Base-by-base conservation (phyloP, 1,284 basidiomycete genomes). In the Wallemia hederae region DNA sequence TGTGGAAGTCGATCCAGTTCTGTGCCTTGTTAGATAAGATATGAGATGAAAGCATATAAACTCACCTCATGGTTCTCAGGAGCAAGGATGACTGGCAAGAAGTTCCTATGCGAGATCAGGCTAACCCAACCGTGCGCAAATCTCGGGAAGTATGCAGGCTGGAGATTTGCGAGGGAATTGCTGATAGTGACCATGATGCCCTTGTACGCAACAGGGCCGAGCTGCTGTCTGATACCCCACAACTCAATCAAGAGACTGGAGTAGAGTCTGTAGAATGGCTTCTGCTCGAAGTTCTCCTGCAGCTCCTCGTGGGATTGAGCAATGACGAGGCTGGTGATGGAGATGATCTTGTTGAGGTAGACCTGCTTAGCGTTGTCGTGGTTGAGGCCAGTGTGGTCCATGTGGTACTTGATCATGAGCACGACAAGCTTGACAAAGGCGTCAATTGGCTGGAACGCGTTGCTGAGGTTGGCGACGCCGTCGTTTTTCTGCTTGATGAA, bases 361-460 rank as follows among this genome's bases (percentile, higher is more conserved):
- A 94, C 85, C 25, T 91, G 86, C 72, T 97, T 96, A 24, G 88
- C 85, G 66, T 88, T 85, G 67, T 90, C 85, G 66, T 88, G 86
- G 73, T 89, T 85, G 63, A 83, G 77, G 28, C 84, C 86, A 15
- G 69, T 73, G 59, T 83, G 84, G 70, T 97, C 92, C 25, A 88
- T 90, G 66, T 98, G 92, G 70, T 98, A 97, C 75, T 98, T 98
- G 79, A 98, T 91, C 75, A 99, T 94, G 70, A 96, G 87, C 58
- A 91, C 86, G 64, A 98, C 88, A 65, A 98, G 75, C 66, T 89
- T 81, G 58, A 91, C 89, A 75, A 97, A 83, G 9, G 94, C 89
- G 72, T 99, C 94, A 65, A 97, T 76, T 19, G 89, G 87, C 69
- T 88, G 86, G 75, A 90, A 97, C 62, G 73, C 69, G 61, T 70